Evolutionary conservation across 2,329 filamentous ascomycete genomes (phyloP).

Genomic region (Arthrinium puccinioides): DNA sequence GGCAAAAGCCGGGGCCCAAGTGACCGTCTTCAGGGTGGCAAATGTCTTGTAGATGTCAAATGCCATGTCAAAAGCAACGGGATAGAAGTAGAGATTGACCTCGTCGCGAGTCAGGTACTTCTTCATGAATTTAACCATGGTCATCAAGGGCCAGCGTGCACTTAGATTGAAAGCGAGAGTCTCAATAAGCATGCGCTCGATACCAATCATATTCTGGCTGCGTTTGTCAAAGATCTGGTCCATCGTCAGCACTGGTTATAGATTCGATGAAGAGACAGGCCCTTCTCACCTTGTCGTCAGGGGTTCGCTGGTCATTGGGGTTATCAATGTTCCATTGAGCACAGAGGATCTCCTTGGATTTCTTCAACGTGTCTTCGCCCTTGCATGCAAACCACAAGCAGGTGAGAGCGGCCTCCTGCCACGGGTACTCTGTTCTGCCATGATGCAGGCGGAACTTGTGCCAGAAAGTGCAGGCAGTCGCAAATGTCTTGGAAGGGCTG

Average conservation of each 20-base stretch:
- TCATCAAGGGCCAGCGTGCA: slow-evolving; percentile 77
- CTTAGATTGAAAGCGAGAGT: slow-evolving; percentile 91
- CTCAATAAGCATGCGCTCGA: slow-evolving; percentile 90
- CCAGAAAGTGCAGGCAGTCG: slow-evolving; percentile 86
- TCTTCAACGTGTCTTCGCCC: slow-evolving; percentile 96
- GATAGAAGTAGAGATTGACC: slow-evolving; percentile 47
- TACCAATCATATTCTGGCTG: slow-evolving; percentile 75
- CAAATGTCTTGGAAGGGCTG: slow-evolving; percentile 84
- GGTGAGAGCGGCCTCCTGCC: slow-evolving; percentile 78
- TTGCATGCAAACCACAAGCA: slow-evolving; percentile 92
- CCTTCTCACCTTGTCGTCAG: slow-evolving; percentile 68
- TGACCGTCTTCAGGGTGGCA: slow-evolving; percentile 82
- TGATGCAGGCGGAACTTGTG: slow-evolving; percentile 88
- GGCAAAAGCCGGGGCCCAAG: slow-evolving; percentile 76
- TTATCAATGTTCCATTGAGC: slow-evolving; percentile 81
- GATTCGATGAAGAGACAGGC: neutral
- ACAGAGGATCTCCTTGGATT: slow-evolving; percentile 86
- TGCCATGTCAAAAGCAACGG: slow-evolving; percentile 71
- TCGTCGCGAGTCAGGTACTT: slow-evolving; percentile 40
- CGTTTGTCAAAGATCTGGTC: slow-evolving; percentile 68
- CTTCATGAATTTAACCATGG: slow-evolving; percentile 72
- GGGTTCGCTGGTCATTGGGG: slow-evolving; percentile 58
- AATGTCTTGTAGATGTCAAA: slow-evolving; percentile 92
- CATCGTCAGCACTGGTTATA: slow-evolving; percentile 4
- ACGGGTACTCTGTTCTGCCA: slow-evolving; percentile 79